Evolutionary conservation across 2,329 filamentous ascomycete species (phyloP).

Genomic region (Tolypocladium nubicola): DNA sequence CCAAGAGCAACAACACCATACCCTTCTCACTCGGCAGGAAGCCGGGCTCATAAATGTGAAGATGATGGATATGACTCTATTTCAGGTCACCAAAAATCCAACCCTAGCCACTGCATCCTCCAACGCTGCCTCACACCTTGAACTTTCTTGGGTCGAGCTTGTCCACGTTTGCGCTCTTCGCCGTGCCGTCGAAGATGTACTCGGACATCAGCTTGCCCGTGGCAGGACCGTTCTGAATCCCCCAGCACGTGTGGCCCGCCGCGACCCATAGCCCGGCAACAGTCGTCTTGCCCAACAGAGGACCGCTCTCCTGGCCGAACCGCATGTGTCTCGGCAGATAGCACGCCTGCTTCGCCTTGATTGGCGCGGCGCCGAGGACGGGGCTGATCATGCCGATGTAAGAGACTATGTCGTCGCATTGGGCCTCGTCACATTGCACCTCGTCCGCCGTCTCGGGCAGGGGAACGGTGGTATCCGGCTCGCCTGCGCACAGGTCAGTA

Average conservation of each 20-base stretch:
- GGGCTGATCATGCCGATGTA: conserved; percentile 60
- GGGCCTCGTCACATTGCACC: conserved; percentile 62
- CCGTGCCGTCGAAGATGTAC: conserved; percentile 62
- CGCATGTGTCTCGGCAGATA: conserved; percentile 73
- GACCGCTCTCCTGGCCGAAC: conserved; percentile 50
- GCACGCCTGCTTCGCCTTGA: conserved; percentile 77
- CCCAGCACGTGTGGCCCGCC: conserved; percentile 93
- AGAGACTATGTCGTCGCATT: conserved; percentile 78
- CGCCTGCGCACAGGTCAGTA: conserved; percentile 30
- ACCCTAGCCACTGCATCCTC: neutral
- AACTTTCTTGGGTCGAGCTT: conserved; percentile 58
- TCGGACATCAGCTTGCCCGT: conserved; percentile 77
- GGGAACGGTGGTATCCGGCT: conserved; percentile 66
- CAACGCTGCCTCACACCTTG: conserved; percentile 28
- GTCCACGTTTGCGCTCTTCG: conserved; percentile 55
- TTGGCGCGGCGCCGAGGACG: conserved; percentile 54
- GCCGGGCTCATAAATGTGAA: too few species aligned
- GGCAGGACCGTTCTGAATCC: conserved; percentile 88
- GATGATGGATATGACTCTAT: neutral
- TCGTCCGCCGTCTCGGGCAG: conserved; percentile 67
- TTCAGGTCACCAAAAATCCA: too few species aligned
- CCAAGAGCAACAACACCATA: too few species aligned
- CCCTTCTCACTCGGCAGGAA: too few species aligned
- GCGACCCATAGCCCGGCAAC: conserved; percentile 71
- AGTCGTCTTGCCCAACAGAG: conserved; percentile 67